Percentiles rank a stretch among this genome's conserved stretches.
Evolutionary conservation across 1,284 basidiomycete species (phyloP).

Genomic region (Blastosporella zonata): DNA sequence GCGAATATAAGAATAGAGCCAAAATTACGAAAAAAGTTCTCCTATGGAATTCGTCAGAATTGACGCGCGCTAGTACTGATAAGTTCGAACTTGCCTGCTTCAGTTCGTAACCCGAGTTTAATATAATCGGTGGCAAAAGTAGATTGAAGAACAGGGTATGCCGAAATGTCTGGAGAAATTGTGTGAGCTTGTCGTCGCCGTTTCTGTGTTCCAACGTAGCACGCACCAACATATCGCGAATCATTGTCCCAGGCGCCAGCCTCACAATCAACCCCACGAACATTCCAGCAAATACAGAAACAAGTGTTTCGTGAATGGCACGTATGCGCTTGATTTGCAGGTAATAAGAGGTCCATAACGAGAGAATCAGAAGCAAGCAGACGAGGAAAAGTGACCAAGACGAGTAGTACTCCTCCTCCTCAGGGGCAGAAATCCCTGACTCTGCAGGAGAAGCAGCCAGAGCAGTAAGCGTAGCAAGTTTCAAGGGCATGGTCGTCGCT

Average conservation of each 20-base stretch:
- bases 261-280: slow-evolving; percentile 90
- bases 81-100: slow-evolving; percentile 78
- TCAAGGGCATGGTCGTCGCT: slow-evolving; percentile 27
- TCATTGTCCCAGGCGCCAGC: slow-evolving; percentile 89
- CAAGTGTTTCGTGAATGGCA: slow-evolving; percentile 94
- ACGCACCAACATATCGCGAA: slow-evolving; percentile 95
- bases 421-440: slow-evolving; percentile 40
- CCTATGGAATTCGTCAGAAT: slow-evolving; percentile 45
- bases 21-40: slow-evolving; percentile 97
- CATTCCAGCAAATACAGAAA: slow-evolving; percentile 97
- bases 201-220: not conserved
- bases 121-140: slow-evolving; percentile 94
- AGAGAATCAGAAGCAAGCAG: slow-evolving; percentile 89
- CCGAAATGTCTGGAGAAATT: slow-evolving; percentile 74
- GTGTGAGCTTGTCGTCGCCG: slow-evolving; percentile 3
- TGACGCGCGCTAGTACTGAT: not conserved
- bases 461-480: slow-evolving; percentile 28
- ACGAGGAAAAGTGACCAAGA: slow-evolving; percentile 96
- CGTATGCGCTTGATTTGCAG: slow-evolving; percentile 96
- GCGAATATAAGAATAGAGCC: slow-evolving; percentile 97
- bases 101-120: slow-evolving; percentile 97
- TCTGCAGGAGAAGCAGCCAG: slow-evolving; percentile 22
- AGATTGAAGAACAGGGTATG: slow-evolving; percentile 99
- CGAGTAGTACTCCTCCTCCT: slow-evolving; percentile 89
- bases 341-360: slow-evolving; percentile 96